phyloP scores from a whole-genome alignment of 1,139 yeast species.

The Saccharomyces hybrid region DNA sequence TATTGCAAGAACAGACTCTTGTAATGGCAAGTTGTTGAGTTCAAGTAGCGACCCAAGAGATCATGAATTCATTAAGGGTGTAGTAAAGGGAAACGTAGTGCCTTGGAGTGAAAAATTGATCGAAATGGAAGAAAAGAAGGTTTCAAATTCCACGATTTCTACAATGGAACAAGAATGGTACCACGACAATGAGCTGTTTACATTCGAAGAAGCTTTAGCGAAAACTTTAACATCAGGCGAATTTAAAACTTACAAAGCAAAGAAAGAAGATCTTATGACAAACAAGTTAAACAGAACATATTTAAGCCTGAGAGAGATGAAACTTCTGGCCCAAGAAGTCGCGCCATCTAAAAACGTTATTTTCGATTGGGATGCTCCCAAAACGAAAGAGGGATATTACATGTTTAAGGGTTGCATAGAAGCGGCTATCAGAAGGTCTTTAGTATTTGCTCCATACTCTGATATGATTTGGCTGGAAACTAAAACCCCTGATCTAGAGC shows the following conservation, averaged over 20 bases:
- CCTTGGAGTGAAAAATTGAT: constrained; percentile 43
- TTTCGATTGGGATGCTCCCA: constrained; percentile 54
- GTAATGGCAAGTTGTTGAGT: constrained; percentile 47
- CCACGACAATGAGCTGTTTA: constrained; percentile 35
- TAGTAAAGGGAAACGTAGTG: constrained; percentile 31
- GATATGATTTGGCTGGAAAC: constrained; percentile 56
- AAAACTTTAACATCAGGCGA: constrained; percentile 16
- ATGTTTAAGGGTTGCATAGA: constrained; percentile 44
- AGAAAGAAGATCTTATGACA: constrained; percentile 7
- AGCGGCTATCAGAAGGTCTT: constrained; percentile 46
- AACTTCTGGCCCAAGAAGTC: constrained; percentile 29
- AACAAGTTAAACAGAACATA: constrained; percentile 9
- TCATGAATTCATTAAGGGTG: constrained; percentile 48
- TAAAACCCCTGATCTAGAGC: constrained; percentile 45
- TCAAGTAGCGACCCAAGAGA: constrained; percentile 51
- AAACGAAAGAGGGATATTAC: constrained; percentile 51
- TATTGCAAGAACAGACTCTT: constrained; percentile 57
- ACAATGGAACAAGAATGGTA: constrained; percentile 42
- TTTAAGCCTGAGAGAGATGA: constrained; percentile 22
- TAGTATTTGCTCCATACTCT: constrained; percentile 49
- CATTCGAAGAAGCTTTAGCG: constrained; percentile 45
- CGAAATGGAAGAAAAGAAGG: constrained; percentile 35
- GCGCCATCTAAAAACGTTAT: constrained; percentile 32
- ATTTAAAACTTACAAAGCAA: constrained; percentile 9
- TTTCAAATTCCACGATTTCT: constrained; percentile 33